phyloP scores from a whole-genome alignment of 805 yeast species.

The Metschnikowia noctiluminum region DNA sequence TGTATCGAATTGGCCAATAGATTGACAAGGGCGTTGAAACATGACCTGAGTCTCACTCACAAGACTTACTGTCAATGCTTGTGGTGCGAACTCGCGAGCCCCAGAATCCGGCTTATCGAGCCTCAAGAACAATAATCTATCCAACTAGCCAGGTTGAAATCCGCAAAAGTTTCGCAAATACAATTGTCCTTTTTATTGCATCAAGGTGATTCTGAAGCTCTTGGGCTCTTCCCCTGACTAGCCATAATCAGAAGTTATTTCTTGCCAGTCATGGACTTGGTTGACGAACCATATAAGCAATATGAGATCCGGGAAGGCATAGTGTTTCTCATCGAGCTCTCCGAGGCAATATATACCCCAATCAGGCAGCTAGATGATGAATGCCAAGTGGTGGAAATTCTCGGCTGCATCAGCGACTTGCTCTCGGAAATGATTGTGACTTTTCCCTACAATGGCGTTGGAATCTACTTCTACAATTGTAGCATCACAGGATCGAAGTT shows the following conservation, averaged over 20 bases:
- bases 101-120: no score
- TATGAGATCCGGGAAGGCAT: constrained; percentile 62
- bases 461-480: constrained; percentile 62
- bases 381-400: constrained; percentile 48
- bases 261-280: constrained; percentile 2
- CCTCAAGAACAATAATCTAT: no score
- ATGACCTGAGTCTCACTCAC: no score
- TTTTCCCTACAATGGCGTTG: constrained; percentile 68
- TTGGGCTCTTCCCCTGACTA: neutral
- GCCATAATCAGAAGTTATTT: neutral
- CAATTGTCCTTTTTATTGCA: no score
- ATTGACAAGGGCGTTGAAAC: no score
- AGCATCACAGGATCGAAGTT: constrained; percentile 24
- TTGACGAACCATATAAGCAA: constrained; percentile 24
- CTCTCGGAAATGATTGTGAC: constrained; percentile 64
- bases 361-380: constrained; percentile 35
- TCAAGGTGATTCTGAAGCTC: neutral
- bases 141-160: no score
- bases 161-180: no score
- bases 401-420: constrained; percentile 57
- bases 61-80: no score
- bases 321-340: constrained; percentile 57
- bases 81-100: no score
- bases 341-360: constrained; percentile 42
- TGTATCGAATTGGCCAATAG: no score